These are phyloP conservation scores for Pseudocercospora crystallina DNA, from an alignment of 2,329 filamentous ascomycete genomes.

Conservation along the genomic window DNA sequence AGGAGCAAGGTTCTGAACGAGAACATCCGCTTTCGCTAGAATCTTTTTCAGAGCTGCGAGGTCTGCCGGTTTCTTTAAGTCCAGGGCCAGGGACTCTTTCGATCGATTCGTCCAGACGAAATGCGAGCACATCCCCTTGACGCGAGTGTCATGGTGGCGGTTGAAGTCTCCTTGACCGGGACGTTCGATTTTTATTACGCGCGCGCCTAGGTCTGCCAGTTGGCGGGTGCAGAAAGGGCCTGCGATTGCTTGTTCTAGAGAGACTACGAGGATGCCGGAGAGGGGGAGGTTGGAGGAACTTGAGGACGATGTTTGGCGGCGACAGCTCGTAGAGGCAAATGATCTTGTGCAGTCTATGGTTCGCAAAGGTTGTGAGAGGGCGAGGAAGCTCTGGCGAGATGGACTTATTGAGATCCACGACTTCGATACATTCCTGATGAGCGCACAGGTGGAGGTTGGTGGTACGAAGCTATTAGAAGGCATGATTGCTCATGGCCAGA, in stretches of 20 bases:
- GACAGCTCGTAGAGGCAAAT: too few species aligned
- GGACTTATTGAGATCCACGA: too few species aligned
- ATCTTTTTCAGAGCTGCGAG: constrained; percentile 83
- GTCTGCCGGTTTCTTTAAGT: constrained; percentile 80
- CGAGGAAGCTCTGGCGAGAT: too few species aligned
- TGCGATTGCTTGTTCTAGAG: constrained; percentile 32
- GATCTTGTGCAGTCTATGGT: too few species aligned
- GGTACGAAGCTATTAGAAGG: too few species aligned
- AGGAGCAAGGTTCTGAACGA: constrained; percentile 95
- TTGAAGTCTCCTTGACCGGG: constrained; percentile 31
- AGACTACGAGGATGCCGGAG: constrained; percentile 26
- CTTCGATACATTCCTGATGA: too few species aligned
- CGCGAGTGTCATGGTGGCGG: constrained; percentile 28
- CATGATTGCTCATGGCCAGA: too few species aligned
- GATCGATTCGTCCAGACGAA: constrained; percentile 67
- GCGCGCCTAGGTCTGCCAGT: constrained; percentile 47
- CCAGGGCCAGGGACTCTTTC: constrained; percentile 87
- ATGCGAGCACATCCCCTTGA: constrained; percentile 27
- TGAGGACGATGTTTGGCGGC: too few species aligned
- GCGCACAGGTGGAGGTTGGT: too few species aligned
- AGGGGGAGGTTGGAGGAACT: constrained; percentile 21
- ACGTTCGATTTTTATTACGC: constrained; percentile 46
- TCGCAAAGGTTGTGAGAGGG: too few species aligned
- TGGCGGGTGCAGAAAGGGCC: constrained; percentile 40
- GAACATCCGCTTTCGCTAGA: constrained; percentile 77